Evolutionary conservation across 2,329 filamentous ascomycete species (phyloP).

Genomic region (Exophiala viscosa): DNA sequence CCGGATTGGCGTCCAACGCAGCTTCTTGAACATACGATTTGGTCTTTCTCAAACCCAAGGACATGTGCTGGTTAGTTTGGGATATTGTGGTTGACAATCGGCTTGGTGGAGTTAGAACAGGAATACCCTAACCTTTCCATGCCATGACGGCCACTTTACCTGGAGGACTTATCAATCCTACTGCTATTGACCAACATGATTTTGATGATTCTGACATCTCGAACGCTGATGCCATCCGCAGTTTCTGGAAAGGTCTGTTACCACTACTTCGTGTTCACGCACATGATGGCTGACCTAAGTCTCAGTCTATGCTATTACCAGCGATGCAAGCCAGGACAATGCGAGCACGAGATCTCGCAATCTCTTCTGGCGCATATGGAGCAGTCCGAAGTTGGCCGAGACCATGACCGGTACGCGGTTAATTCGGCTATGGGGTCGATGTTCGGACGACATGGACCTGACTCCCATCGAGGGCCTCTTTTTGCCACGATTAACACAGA

Average conservation of each 20-base stretch:
- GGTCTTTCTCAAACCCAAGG: constrained; percentile 3
- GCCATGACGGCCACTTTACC: constrained; percentile 25
- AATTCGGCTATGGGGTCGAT: constrained; percentile 38
- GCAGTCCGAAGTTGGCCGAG: constrained; percentile 36
- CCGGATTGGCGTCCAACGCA: not conserved
- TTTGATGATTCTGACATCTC: constrained; percentile 6
- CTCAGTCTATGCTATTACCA: constrained; percentile 46
- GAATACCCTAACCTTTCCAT: constrained; percentile 12
- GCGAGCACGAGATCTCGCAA: constrained; percentile 47
- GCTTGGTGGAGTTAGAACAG: constrained; percentile 16
- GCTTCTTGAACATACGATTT: not conserved
- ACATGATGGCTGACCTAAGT: constrained; percentile 13
- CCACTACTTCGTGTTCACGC: constrained; percentile 10
- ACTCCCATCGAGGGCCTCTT: constrained; percentile 32
- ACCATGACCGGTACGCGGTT: constrained; percentile 40
- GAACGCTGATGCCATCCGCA: constrained; percentile 34
- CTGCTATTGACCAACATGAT: constrained; percentile 11
- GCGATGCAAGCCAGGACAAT: constrained; percentile 39
- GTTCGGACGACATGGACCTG: constrained; percentile 35
- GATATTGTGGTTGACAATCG: constrained; percentile 8
- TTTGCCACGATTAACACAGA: not conserved
- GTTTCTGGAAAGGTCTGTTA: constrained; percentile 48
- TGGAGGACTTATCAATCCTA: constrained; percentile 19
- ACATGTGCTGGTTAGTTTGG: constrained; percentile 14
- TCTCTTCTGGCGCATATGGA: constrained; percentile 53